phyloP scores from a whole-genome alignment of 2,329 filamentous ascomycete genomes.

The Colletotrichum plurivorum region DNA sequence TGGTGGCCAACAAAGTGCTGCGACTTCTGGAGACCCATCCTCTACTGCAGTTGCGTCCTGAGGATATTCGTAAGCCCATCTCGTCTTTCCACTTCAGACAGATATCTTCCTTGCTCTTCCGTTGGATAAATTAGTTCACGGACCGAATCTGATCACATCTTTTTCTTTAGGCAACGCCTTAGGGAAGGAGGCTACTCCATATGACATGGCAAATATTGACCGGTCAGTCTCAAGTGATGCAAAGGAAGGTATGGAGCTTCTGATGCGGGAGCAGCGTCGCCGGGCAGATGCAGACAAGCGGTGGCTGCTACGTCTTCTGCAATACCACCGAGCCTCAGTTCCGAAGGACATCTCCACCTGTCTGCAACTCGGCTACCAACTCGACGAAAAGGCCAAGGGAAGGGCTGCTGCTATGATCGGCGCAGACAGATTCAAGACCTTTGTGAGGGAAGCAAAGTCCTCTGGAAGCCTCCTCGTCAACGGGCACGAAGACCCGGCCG shows the following conservation, averaged over 20 bases:
- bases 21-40: not conserved
- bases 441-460: not conserved
- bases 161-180: not conserved
- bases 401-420: conserved; percentile 1
- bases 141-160: not conserved
- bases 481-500: conserved; percentile 14
- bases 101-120: too few species aligned
- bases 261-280: too few species aligned
- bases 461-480: conserved; percentile 10
- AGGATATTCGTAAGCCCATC: not conserved
- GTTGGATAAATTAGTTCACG: too few species aligned
- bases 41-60: not conserved
- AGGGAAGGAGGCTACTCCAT: not conserved
- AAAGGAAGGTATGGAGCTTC: not conserved
- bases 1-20: not conserved
- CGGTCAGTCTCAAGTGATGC: not conserved
- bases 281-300: not conserved
- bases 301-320: not conserved
- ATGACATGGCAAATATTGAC: not conserved
- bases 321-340: not conserved
- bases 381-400: not conserved
- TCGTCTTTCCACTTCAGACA: not conserved
- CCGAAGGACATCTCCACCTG: not conserved
- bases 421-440: not conserved
- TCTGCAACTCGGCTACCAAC: not conserved